These are phyloP conservation scores for Excoecaria cochinchinensis DNA, from an alignment of 345 rosid species.

Conservation along the genomic window DNA sequence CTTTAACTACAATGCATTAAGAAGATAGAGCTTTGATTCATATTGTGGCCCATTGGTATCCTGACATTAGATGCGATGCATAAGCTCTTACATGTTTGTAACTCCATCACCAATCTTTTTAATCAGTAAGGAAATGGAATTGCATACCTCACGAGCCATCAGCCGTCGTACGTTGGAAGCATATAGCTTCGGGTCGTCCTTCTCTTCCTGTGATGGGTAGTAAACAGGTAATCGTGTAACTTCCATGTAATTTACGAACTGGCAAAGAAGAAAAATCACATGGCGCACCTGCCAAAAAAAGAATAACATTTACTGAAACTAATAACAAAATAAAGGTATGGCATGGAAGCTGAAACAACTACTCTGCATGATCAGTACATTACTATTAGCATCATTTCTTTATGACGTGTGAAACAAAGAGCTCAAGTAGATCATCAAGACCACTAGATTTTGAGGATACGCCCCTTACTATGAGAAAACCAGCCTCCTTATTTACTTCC, in stretches of 20 bases:
- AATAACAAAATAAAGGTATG: background rate
- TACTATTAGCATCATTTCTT: background rate
- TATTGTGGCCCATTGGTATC: background rate
- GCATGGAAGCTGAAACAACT: background rate
- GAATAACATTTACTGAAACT: background rate
- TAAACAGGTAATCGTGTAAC: conserved; percentile 74
- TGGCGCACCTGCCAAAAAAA: conserved; percentile 64
- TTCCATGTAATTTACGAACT: conserved; percentile 82
- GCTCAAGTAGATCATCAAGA: background rate
- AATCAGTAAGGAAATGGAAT: conserved; percentile 4
- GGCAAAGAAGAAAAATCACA: conserved; percentile 81
- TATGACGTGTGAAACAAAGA: background rate
- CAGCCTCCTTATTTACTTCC: background rate
- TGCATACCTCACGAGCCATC: conserved; percentile 85
- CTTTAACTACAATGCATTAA: background rate
- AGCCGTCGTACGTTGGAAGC: conserved; percentile 76
- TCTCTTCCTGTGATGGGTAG: conserved; percentile 89
- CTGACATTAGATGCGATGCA: background rate
- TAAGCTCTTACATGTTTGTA: background rate
- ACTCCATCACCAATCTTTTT: background rate
- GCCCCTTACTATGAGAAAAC: background rate
- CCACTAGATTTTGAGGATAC: background rate
- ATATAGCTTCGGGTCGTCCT: conserved; percentile 80
- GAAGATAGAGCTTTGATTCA: background rate
- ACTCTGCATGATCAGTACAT: background rate